phyloP scores from a whole-genome alignment of 805 yeast genomes.

The Wickerhamomyces alni region DNA sequence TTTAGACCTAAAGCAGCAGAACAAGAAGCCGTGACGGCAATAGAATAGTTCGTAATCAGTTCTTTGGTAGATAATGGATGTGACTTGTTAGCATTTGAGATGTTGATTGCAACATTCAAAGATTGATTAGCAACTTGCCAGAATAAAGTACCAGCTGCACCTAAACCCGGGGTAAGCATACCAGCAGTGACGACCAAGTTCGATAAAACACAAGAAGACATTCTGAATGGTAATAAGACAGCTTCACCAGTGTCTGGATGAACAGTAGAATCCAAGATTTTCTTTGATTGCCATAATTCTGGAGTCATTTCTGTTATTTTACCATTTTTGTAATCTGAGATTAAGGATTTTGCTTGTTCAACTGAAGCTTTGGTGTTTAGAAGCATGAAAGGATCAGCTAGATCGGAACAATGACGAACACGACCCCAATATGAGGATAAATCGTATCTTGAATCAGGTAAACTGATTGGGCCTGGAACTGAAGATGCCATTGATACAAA shows the following conservation, averaged over 20 bases:
- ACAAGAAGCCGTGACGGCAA: slow-evolving; percentile 94
- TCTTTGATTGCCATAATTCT: slow-evolving; percentile 84
- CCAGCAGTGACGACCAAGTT: slow-evolving; percentile 95
- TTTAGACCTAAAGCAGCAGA: slow-evolving; percentile 93
- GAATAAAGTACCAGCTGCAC: slow-evolving; percentile 84
- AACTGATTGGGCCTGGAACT: slow-evolving; percentile 70
- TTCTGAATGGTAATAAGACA: slow-evolving; percentile 88
- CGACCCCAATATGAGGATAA: slow-evolving; percentile 86
- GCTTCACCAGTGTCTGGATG: slow-evolving; percentile 98
- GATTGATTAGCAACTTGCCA: slow-evolving; percentile 99
- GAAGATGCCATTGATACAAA: slow-evolving; percentile 70
- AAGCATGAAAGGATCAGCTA: slow-evolving; percentile 88
- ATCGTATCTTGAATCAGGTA: slow-evolving; percentile 80
- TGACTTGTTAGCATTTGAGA: slow-evolving; percentile 93
- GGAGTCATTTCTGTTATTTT: slow-evolving; percentile 60
- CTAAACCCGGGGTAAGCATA: slow-evolving; percentile 93
- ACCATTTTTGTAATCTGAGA: slow-evolving; percentile 74
- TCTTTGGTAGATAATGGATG: slow-evolving; percentile 82
- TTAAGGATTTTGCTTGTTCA: slow-evolving; percentile 52
- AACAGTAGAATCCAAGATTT: slow-evolving; percentile 80
- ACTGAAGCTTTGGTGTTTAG: slow-evolving; percentile 64
- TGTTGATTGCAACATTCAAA: slow-evolving; percentile 92
- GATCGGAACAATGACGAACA: slow-evolving; percentile 88
- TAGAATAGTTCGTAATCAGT: slow-evolving; percentile 67
- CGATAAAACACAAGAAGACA: slow-evolving; percentile 93